A percentile compares a stretch with the other conserved stretches of the same genome.
These are phyloP conservation scores for Cucumis hystrix DNA, from an alignment of 306 rosid species.

Conservation along the genomic window DNA sequence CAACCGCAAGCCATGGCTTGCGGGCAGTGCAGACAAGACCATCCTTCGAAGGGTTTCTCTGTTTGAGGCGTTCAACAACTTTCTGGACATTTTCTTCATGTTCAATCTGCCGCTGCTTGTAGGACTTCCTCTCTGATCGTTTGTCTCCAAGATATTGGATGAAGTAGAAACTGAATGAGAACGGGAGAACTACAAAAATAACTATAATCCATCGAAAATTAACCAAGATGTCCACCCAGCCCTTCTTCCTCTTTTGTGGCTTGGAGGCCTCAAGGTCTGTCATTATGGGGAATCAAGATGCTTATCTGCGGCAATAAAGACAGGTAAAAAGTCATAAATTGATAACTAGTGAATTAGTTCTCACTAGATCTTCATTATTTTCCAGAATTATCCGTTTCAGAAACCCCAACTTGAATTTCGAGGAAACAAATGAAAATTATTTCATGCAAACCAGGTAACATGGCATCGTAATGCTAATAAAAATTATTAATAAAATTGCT, in stretches of 20 bases:
- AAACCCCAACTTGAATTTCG: background rate
- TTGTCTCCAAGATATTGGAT: slow-evolving; percentile 80
- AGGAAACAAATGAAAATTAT: background rate
- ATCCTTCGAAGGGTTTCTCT: slow-evolving; percentile 69
- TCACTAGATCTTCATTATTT: background rate
- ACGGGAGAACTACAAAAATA: slow-evolving; percentile 84
- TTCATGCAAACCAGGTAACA: background rate
- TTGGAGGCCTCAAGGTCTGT: slow-evolving; percentile 76
- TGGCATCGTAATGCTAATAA: background rate
- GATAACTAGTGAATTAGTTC: background rate
- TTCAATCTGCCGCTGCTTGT: slow-evolving; percentile 68
- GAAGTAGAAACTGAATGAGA: slow-evolving; percentile 75
- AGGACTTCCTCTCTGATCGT: slow-evolving; percentile 83
- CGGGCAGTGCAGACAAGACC: slow-evolving; percentile 98
- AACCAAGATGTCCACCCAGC: slow-evolving; percentile 73
- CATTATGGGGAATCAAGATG: slow-evolving; percentile 23
- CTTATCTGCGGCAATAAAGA: slow-evolving; percentile 8
- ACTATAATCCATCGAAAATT: slow-evolving; percentile 81
- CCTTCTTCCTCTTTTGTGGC: slow-evolving; percentile 88
- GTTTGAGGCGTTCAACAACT: slow-evolving; percentile 76
- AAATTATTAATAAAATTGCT: background rate
- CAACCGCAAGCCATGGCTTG: slow-evolving; percentile 94
- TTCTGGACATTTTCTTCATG: slow-evolving; percentile 81
- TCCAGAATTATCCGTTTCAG: background rate
- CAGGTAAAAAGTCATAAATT: background rate